These are phyloP conservation scores for Teratosphaeria gauchensis DNA, from an alignment of 2,329 filamentous ascomycete species.

Conservation along the genomic window DNA sequence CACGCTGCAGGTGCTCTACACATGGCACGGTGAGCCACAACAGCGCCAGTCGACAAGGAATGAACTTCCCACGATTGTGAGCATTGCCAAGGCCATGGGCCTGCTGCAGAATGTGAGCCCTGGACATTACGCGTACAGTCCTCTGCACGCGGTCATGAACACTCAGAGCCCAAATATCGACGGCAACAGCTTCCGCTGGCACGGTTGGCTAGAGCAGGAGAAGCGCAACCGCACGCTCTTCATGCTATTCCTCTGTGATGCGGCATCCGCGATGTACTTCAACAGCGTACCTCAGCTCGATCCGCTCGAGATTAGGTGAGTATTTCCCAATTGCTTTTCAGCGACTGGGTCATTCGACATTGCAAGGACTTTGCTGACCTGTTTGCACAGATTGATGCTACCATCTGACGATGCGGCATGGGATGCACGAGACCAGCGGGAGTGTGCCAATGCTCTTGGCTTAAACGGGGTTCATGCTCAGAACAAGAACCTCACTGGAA, in stretches of 20 bases:
- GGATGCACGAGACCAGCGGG: constrained; percentile 51
- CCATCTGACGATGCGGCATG: constrained; percentile 65
- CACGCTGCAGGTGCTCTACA: constrained; percentile 52
- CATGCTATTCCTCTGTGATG: constrained; percentile 54
- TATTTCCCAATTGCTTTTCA: too few relatives aligned
- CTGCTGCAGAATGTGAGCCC: constrained; percentile 45
- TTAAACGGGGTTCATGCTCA: constrained; percentile 50
- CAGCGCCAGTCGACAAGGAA: constrained; percentile 56
- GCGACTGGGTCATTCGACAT: background rate
- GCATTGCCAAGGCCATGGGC: constrained; percentile 47
- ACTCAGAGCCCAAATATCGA: constrained; percentile 39
- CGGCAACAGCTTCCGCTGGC: constrained; percentile 53
- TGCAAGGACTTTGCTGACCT: background rate
- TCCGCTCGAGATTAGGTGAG: constrained; percentile 47
- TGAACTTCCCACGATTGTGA: constrained; percentile 48
- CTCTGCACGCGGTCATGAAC: constrained; percentile 49
- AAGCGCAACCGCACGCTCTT: constrained; percentile 56
- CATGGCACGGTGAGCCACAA: constrained; percentile 59
- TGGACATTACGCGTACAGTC: constrained; percentile 44
- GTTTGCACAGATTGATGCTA: constrained; percentile 42
- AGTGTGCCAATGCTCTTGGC: constrained; percentile 57
- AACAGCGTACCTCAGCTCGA: constrained; percentile 57
- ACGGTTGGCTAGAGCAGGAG: constrained; percentile 61
- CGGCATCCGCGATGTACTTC: constrained; percentile 60
- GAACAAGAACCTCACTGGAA: constrained; percentile 52